Evolutionary conservation across 202 grass and related monocot genomes (phyloP).

Genomic region (Saccharum hybrid): DNA sequence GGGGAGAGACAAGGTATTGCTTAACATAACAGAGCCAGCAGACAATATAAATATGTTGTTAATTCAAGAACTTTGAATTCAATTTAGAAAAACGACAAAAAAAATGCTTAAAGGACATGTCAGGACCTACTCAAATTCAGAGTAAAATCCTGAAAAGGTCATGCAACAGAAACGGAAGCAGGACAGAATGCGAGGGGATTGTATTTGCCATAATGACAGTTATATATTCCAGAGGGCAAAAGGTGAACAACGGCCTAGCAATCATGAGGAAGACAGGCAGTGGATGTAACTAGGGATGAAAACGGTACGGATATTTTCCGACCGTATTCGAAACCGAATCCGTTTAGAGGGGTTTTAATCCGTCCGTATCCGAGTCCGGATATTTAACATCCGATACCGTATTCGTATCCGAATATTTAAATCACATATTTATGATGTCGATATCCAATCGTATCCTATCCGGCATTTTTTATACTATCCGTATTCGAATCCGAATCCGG

Average conservation of each 20-base stretch:
- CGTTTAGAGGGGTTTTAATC: too few relatives aligned
- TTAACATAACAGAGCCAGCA: neutral
- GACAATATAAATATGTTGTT: neutral
- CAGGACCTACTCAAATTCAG: neutral
- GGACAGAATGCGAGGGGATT: neutral
- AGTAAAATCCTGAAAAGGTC: slow-evolving; percentile 3
- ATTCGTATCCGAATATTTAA: too few relatives aligned
- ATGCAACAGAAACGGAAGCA: neutral
- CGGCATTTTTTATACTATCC: too few relatives aligned
- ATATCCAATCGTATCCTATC: too few relatives aligned
- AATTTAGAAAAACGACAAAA: neutral
- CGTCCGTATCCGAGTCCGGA: too few relatives aligned
- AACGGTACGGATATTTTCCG: too few relatives aligned
- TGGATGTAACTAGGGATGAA: too few relatives aligned
- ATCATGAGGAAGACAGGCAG: neutral
- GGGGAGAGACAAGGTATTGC: neutral
- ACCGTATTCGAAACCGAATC: too few relatives aligned
- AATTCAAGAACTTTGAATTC: slow-evolving; percentile 17
- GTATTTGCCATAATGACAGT: slow-evolving; percentile 5
- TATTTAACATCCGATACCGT: too few relatives aligned
- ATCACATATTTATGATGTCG: too few relatives aligned
- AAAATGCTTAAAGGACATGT: neutral
- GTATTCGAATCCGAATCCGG: too few relatives aligned
- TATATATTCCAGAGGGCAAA: neutral
- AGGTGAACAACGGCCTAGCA: neutral